Evolutionary conservation across 257 asterid genomes (phyloP), one percentile per base, ranked within the genome.

Genomic region (Rauvolfia tetraphylla): DNA sequence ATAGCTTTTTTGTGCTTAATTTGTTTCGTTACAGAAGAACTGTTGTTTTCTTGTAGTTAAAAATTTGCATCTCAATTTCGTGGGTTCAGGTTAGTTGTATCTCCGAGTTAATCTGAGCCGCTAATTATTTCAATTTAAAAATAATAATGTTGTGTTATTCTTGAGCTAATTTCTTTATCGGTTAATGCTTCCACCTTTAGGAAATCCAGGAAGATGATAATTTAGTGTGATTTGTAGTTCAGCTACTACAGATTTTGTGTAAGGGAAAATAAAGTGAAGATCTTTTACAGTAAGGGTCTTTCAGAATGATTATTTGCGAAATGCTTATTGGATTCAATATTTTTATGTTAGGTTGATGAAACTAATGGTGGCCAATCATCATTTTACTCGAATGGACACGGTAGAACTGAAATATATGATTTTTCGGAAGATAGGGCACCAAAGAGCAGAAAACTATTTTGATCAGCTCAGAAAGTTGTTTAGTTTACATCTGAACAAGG

Each of bases 371-470:
- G 87, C 87, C 39, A 79, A 44, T 76, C 86, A 79, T 79, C 85
- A 81, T 63, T 89, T 75, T 75, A 80, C 91, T 62, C 93, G 99
- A 34, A 79, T 89, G 22, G 95, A 91, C 83, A 88, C 90, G 0
- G 13, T 74, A 4, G 94, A 89, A 87, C 87, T 92, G 88, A 92
- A 89, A 80, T 89, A 86, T 73, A 68, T 79, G 27, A 89, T 94
- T 7, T 86, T 31, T 76, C 83, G 76, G 79, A 88, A 84, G 84
- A 83, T 89, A 66, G 98, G 98, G 63, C 93, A 82, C 20, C 84
- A 86, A 62, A 89, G 96, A 87, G 94, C 95, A 29, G 88, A 85
- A n/a, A 85, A 78, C 79, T 94, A 94, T 88, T 89, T 90, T 34
- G 81, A 83, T 85, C 89, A 83, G 78, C 86, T 94, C 33, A 72